Evolutionary conservation across 306 rosid genomes (phyloP).

Genomic region (Pterocarpus santalinus): DNA sequence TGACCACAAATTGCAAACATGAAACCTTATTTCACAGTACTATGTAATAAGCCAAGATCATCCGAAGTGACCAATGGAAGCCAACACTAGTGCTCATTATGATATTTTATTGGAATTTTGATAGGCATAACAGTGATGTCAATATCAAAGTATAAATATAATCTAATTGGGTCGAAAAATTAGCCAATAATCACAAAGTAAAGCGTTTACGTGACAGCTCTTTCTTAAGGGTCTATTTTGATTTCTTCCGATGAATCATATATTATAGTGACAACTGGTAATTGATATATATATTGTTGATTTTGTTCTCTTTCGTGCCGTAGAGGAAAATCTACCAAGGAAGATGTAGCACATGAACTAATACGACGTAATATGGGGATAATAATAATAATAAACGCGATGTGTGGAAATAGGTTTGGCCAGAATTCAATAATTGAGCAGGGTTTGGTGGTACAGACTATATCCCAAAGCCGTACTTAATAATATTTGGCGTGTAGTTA

Average conservation of each 20-base stretch:
- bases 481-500: constrained; percentile 39
- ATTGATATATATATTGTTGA: constrained; percentile 14
- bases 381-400: too few species aligned
- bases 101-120: constrained; percentile 1
- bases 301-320: constrained; percentile 4
- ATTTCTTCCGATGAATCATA: constrained; percentile 33
- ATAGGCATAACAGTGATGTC: not conserved
- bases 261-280: constrained; percentile 26
- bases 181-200: not conserved
- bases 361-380: too few species aligned
- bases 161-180: constrained; percentile 8
- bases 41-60: too few species aligned
- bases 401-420: constrained; percentile 4
- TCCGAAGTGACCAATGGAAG: not conserved
- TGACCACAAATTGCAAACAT: not conserved
- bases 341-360: too few species aligned
- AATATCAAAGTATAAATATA: not conserved
- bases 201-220: constrained; percentile 29
- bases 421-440: constrained; percentile 17
- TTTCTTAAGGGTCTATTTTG: not conserved
- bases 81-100: not conserved
- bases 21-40: not conserved
- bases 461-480: constrained; percentile 39
- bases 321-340: not conserved
- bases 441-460: constrained; percentile 38